Conservation (phyloP, 805 yeast genomes). For the Suhomyces pyralidae region DNA sequence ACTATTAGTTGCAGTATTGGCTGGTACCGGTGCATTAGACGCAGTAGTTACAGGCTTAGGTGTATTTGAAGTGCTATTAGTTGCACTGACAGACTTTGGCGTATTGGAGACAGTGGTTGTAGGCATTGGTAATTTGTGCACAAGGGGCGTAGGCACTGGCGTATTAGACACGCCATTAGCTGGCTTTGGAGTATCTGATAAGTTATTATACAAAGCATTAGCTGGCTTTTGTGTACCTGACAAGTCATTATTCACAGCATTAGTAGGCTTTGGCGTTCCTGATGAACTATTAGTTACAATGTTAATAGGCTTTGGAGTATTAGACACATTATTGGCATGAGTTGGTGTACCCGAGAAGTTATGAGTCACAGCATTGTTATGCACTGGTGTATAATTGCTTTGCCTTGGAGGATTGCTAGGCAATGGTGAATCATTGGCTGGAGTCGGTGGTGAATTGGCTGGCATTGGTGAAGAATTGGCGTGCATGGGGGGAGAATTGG, state of each 20-base stretch:
- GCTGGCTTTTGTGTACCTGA: not conserved
- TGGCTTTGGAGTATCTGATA: not conserved
- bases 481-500: not conserved
- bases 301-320: not conserved
- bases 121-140: not conserved
- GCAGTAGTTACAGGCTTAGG: too few relatives aligned
- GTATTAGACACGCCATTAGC: not conserved
- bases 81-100: not conserved
- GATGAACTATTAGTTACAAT: too few relatives aligned
- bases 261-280: not conserved
- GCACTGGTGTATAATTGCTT: too few relatives aligned
- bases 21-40: too few relatives aligned
- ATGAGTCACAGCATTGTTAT: not conserved
- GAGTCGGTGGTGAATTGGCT: too few relatives aligned
- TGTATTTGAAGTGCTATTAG: not conserved
- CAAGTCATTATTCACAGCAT: not conserved
- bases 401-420: too few relatives aligned
- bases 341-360: not conserved
- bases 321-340: not conserved
- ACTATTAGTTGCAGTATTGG: not conserved
- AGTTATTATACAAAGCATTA: not conserved
- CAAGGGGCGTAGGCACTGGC: not conserved
- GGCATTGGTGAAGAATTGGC: too few relatives aligned
- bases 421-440: too few relatives aligned
- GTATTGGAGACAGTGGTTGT: not conserved